A percentile compares a stretch with the other conserved stretches of the same genome.
These are phyloP conservation scores for Psilocybe subaeruginosa DNA, from an alignment of 768 basidiomycete genomes.

Conservation along the genomic window DNA sequence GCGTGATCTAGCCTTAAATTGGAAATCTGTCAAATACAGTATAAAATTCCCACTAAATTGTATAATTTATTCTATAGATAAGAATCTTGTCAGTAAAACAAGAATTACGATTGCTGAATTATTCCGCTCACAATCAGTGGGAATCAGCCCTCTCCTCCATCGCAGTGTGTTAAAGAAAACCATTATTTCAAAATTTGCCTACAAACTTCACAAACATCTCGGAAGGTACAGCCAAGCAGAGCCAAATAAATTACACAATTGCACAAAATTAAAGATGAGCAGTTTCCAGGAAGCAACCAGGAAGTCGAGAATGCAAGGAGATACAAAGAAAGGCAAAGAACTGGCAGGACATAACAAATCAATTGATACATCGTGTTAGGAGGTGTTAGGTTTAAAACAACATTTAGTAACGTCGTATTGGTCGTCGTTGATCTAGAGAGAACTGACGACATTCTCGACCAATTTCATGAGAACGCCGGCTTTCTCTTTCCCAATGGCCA, in stretches of 20 bases:
- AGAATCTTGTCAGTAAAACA: neutral
- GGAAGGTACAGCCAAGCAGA: neutral
- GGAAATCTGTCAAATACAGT: conserved; percentile 6
- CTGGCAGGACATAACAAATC: neutral
- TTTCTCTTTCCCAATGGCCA: conserved; percentile 65
- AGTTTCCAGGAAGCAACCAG: neutral
- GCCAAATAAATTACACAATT: neutral
- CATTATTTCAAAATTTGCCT: neutral
- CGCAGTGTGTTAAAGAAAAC: neutral
- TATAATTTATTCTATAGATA: neutral
- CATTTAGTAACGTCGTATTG: neutral
- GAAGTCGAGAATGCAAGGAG: no score
- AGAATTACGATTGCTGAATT: neutral
- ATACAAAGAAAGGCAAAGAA: neutral
- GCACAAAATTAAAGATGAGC: neutral
- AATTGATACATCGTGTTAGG: neutral
- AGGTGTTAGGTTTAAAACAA: neutral
- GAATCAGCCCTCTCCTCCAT: neutral
- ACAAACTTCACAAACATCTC: neutral
- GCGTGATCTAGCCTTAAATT: neutral
- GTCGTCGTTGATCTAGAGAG: conserved; percentile 6
- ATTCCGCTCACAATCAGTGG: neutral
- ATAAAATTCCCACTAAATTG: conserved; percentile 9
- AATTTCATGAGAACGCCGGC: conserved; percentile 73
- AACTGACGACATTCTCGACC: conserved; percentile 64